Evolutionary conservation across 352 stramenopile genomes (phyloP).

Genomic region (Pythium vanterpoolii): DNA sequence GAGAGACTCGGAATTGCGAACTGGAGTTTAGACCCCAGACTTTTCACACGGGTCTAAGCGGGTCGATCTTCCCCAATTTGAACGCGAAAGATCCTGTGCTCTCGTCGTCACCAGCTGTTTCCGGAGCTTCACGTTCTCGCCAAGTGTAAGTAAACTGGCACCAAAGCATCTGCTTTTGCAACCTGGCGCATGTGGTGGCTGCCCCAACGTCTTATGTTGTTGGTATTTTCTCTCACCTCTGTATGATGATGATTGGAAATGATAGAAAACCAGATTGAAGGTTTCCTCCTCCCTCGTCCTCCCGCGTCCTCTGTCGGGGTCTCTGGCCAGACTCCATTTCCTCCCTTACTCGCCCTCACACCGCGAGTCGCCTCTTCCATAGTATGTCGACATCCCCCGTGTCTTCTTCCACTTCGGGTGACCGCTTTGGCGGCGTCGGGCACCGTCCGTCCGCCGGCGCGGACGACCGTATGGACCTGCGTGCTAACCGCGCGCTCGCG

Average conservation of each 20-base stretch:
- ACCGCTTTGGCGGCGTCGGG: conserved; percentile 14
- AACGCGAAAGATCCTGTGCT: conserved; percentile 19
- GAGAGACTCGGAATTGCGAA: conserved; percentile 3
- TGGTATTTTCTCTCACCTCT: conserved; percentile 1
- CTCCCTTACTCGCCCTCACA: conserved; percentile 6
- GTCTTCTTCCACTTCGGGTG: conserved; percentile 5
- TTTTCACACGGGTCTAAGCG: background rate
- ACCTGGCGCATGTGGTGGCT: background rate
- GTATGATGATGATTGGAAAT: conserved; percentile 13
- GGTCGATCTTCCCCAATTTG: background rate
- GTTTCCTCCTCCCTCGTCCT: conserved; percentile 2
- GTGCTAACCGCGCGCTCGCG: conserved; percentile 11
- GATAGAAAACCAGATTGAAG: conserved; percentile 24
- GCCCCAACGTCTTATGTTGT: conserved; percentile 6
- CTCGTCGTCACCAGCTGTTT: conserved; percentile 23
- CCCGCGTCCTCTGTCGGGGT: background rate
- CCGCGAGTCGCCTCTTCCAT: background rate
- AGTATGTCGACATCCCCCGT: conserved; percentile 22
- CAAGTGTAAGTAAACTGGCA: conserved; percentile 6
- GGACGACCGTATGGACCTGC: conserved; percentile 32
- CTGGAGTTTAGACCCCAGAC: background rate
- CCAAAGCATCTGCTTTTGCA: conserved; percentile 12
- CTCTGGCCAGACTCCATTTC: conserved; percentile 3
- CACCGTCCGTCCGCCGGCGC: conserved; percentile 4
- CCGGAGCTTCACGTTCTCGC: conserved; percentile 10